Evolutionary conservation across 768 basidiomycete genomes (phyloP), one percentile per base, ranked within the genome.

Genomic region (Agaricus sinodeliciosus): DNA sequence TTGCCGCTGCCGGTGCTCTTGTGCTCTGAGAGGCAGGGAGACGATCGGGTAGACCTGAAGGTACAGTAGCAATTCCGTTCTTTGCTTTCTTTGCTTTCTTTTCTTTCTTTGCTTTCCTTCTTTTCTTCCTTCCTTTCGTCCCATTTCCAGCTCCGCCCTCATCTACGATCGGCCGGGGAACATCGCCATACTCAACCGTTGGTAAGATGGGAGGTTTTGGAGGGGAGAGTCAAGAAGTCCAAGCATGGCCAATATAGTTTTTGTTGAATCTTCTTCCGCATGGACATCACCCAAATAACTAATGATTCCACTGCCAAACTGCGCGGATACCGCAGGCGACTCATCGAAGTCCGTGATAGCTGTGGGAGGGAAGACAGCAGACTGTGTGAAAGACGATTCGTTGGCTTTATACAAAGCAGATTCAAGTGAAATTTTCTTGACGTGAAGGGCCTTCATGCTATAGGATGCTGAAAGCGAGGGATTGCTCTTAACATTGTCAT

Each of bases 251-350:
- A 72, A 54, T 26, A 71, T 55, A 9, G 67, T 62, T 16, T 60
- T 64, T 19, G 69, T 72, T 1, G 70, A 69, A 15, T 50, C 60
- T 2, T 59, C 54, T 57, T 74, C 73, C 2, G 59, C 64, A 61
- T 74, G 72, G n/a, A 74, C 72, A 53, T 76, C 73, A 2, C 75
- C 74, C 11, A 74, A 56, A 51, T 68, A 75, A 4, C 72, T 69
- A 9, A 76, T 59, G 22, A 60, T 61, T 3, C 75, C 73, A 1
- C 60, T 56, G 9, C 65, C 70, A 8, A 72, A 59, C 9, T 56
- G 59, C 9, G 62, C 59, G n/a, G 62, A 62, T 0, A 67, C 66
- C 1, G 59, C 67, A 46, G 70, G 70, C 0, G 71, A 64, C 48
- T 71, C 69, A 0, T 49, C 55, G 13, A 48, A 49, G 36, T 64